These are phyloP conservation scores for Linum usitatissimum DNA, from an alignment of 345 rosid genomes.

Conservation along the genomic window DNA sequence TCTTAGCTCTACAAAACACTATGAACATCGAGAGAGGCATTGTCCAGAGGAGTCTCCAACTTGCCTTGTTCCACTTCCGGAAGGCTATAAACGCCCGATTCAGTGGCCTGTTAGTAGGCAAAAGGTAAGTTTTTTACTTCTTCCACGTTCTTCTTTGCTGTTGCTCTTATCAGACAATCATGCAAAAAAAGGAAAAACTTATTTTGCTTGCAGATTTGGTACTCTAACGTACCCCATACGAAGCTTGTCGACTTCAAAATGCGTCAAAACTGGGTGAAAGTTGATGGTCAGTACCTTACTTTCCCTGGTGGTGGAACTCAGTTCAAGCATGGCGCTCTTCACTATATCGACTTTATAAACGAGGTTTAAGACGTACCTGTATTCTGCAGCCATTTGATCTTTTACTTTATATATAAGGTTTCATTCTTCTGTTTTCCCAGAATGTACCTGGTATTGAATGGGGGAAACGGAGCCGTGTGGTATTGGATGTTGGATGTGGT, in stretches of 20 bases:
- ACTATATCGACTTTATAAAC: slow-evolving; percentile 84
- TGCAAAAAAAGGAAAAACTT: background rate
- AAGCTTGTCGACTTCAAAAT: slow-evolving; percentile 84
- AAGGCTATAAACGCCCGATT: slow-evolving; percentile 65
- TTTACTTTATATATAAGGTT: background rate
- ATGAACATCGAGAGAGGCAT: slow-evolving; percentile 97
- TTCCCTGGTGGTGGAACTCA: slow-evolving; percentile 99
- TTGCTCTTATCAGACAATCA: no score
- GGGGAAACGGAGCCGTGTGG: slow-evolving; percentile 76
- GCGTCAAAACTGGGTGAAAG: slow-evolving; percentile 98
- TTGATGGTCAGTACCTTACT: slow-evolving; percentile 79
- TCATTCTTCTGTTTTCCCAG: slow-evolving; percentile 29
- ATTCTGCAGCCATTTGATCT: background rate
- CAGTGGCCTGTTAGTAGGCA: slow-evolving; percentile 96
- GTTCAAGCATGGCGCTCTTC: slow-evolving; percentile 85
- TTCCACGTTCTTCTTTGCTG: no score
- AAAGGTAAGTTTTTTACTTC: slow-evolving; percentile 37
- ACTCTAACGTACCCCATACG: slow-evolving; percentile 82
- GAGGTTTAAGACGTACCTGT: slow-evolving; percentile 31
- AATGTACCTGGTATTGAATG: slow-evolving; percentile 69
- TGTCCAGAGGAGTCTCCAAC: slow-evolving; percentile 82
- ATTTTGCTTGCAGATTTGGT: slow-evolving; percentile 57
- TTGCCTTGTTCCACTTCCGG: slow-evolving; percentile 82
- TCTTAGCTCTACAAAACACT: slow-evolving; percentile 70
- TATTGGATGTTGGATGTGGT: slow-evolving; percentile 98